Evolutionary conservation across 257 asterid species (phyloP), one percentile per base, ranked within the genome.

Genomic region (Capsicum rhomboideum): DNA sequence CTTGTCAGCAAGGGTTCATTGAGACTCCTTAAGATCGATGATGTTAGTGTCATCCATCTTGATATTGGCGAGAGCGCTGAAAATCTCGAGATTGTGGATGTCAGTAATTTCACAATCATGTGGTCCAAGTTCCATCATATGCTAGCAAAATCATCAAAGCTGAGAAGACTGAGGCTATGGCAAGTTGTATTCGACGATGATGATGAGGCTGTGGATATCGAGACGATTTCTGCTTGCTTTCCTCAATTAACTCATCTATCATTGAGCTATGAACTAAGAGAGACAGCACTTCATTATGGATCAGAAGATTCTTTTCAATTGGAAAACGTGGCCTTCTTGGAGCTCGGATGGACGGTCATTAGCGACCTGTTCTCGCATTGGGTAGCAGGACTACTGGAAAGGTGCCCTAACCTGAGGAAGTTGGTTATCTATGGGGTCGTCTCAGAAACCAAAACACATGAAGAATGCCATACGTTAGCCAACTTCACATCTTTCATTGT

Each of bases 41-140:
- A 95, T 90, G 98, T 95, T 7, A 95, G 98, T 50, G 98, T 95
- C 85, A 93, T 95, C 84, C 98, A 95, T 90, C 97, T 95, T 71
- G 97, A 95, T 84, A 92, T 95, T 61, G 98, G 97, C 0, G 98
- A 95, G 85, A 90, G 91, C 79, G 89, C 92, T 75, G 98, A 95
- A 68, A 91, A 95, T 89, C 93, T 95, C 46, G 98, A 93, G 90
- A 85, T 90, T 82, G 95, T 95, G 80, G 98, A 95, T 87, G 98
- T 95, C 53, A 92, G 96, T 91, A 95, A 93, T 90, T 95, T 95
- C 88, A 94, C 99, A 1, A 92, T 95, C 88, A 93, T 91, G 93
- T 95, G 99, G 99, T 92, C 95, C 1, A 95, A 93, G 85, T 95
- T 95, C 88, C 96, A 91, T 78, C 93, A 91, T 83, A 95, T 95